Conservation (phyloP, 2,329 filamentous ascomycete species). For the Dothideomycetes sp. region DNA sequence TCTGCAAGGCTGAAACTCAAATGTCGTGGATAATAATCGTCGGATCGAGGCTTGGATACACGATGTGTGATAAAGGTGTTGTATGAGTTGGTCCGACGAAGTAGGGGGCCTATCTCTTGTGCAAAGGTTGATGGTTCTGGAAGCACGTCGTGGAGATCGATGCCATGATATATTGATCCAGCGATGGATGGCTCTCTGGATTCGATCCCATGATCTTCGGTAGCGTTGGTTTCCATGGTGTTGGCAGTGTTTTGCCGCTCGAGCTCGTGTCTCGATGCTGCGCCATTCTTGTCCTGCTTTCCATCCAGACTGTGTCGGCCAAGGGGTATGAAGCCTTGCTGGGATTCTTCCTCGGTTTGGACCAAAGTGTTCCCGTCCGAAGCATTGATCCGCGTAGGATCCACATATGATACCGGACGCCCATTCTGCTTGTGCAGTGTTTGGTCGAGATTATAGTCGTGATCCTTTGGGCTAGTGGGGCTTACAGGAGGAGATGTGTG, state of each 20-base stretch:
- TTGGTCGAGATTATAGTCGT: conserved; percentile 2
- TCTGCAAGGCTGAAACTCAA: conserved; percentile 68
- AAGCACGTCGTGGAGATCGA: conserved; percentile 46
- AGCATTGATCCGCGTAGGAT: neutral
- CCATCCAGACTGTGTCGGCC: neutral
- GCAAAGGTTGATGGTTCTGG: conserved; percentile 38
- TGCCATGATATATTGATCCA: conserved; percentile 48
- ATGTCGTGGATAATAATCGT: conserved; percentile 57
- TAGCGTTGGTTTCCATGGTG: neutral
- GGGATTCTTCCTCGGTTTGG: neutral
- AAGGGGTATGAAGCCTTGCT: conserved; percentile 9
- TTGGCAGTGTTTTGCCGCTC: neutral
- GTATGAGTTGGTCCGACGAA: conserved; percentile 45
- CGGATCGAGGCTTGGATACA: conserved; percentile 18
- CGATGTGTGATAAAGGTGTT: conserved; percentile 28
- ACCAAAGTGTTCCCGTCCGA: neutral
- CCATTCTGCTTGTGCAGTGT: neutral
- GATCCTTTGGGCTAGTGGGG: neutral
- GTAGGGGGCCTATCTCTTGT: conserved; percentile 33
- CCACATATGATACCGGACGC: neutral
- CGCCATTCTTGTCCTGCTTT: neutral
- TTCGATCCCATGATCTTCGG: neutral
- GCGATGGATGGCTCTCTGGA: conserved; percentile 35
- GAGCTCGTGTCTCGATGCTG: neutral
- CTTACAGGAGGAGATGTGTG: conserved; percentile 4